Base-by-base conservation (phyloP, 2,329 filamentous ascomycete species). In the Arthrinium puccinioides region DNA sequence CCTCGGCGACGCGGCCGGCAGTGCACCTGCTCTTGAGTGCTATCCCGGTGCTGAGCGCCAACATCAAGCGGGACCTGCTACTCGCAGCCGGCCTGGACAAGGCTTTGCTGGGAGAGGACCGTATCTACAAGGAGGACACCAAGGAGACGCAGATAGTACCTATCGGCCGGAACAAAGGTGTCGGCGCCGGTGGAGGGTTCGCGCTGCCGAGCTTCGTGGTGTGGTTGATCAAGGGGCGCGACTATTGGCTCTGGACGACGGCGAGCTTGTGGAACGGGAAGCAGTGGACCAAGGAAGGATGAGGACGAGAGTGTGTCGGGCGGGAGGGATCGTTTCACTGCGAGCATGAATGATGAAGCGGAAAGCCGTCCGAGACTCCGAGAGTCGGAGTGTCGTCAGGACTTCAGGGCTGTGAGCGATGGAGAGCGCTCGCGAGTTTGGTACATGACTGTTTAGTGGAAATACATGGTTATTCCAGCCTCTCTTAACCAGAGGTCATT, bases 241-340 rank as follows among this genome's bases (percentile, higher is more conserved):
- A 72, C 42, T 71, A 71, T 42, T 75, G 67, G 66, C 38, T 74
- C 20, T 69, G 67, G 64, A 71, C 65, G 9, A 67, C 63, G 2
- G 62, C 52, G 1, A 47, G 46, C 4, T 38, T 73, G 11, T 75
- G 70, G 71, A 70, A 53, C 51, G 71, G 70, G 13, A 66, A 66
- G 38, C 65, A 71, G 33, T 75, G 68, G 67, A 55, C 51, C 8
- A 72, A 70, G 47, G 62, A 67, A 45, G 43, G 45, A 7, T 60
- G 33, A 55, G 18, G 14, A 5, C 8, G n/a, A 10, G 4, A 16
- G 26, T 5, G 6, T n/a, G n/a, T n/a, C n/a, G n/a, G n/a, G n/a
- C n/a, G n/a, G n/a, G n/a, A n/a, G n/a, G n/a, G n/a, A n/a, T n/a
- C n/a, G n/a, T n/a, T n/a, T n/a, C n/a, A n/a, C n/a, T n/a, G n/a